Base-by-base conservation (phyloP, 73 alveolate species). In the Urostyla sp. region DNA sequence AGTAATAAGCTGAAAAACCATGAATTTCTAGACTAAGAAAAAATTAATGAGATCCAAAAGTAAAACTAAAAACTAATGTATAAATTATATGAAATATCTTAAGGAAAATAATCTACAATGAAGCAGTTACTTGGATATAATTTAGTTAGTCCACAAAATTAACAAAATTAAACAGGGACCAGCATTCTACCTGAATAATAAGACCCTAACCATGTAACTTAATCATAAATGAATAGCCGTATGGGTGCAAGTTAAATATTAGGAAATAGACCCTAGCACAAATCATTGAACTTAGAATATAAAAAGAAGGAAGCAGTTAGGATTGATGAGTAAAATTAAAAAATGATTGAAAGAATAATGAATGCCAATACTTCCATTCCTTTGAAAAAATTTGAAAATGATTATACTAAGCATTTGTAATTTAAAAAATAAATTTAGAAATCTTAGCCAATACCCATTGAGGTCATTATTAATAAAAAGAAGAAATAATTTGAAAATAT, bases 301-400 rank as follows among this genome's bases (percentile, higher is more conserved):
- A 8, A 60, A n/a, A 63, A 63, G 28, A 35, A 60, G 24, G 79
- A 63, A 40, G 79, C 79, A 8, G 44, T 45, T 2, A 7, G 79
- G 4, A 63, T 63, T 37, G 79, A 63, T 63, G 79, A 63, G 15
- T 57, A 63, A 40, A 63, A 63, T 37, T 37, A 63, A 40, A 63
- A 40, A 40, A 63, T 63, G 79, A 63, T 63, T 28, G 79, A 63
- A 3, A 7, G 79, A 63, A 63, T 63, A 20, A 63, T 63, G 79
- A 20, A 63, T 63, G 79, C 79, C 6, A 63, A 63, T 43, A 37
- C 61, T 43, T 10, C 61, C 20, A n/a, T 63, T 2, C 79, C 79
- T 2, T 21, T 10, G 10, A 63, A 63, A 63, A 36, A 43, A 23
- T 32, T 63, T 16, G 79, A 63, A 24, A 38, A 63, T 16, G 79